These are phyloP conservation scores for Mortierella alpina DNA, from an alignment of 192 early-diverging fungal genomes.

Conservation along the genomic window DNA sequence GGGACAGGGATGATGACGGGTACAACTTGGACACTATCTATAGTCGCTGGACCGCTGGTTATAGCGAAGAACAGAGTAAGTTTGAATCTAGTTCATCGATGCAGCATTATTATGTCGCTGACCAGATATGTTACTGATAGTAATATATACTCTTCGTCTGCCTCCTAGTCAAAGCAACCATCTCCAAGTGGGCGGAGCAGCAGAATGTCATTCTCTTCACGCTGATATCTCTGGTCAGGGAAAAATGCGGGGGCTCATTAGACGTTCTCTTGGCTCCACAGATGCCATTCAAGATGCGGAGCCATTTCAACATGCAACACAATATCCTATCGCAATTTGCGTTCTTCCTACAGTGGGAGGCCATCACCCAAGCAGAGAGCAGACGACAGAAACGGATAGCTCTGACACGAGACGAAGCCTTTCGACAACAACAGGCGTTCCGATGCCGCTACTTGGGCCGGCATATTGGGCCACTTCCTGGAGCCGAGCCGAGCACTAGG, in stretches of 20 bases:
- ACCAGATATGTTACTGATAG: too few species aligned
- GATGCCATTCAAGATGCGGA: conserved; percentile 29
- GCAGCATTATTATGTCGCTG: background rate
- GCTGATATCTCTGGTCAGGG: conserved; percentile 14
- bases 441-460: conserved; percentile 18
- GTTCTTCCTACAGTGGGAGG: conserved; percentile 47
- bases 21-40: conserved; percentile 17
- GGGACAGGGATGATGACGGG: conserved; percentile 25
- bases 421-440: conserved; percentile 5
- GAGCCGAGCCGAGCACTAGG: background rate
- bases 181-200: conserved; percentile 32
- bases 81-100: too few species aligned
- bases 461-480: conserved; percentile 17
- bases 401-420: conserved; percentile 12
- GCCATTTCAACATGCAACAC: conserved; percentile 7
- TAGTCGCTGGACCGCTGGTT: conserved; percentile 8
- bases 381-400: conserved; percentile 10
- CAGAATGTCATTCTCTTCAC: conserved; percentile 37
- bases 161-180: conserved; percentile 1
- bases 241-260: conserved; percentile 1
- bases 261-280: conserved; percentile 18
- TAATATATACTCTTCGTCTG: background rate
- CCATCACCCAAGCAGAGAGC: conserved; percentile 17
- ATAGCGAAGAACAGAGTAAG: conserved; percentile 8
- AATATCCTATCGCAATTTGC: conserved; percentile 41